phyloP scores from a whole-genome alignment of 2,329 filamentous ascomycete genomes.

The Nemania bipapillata region DNA sequence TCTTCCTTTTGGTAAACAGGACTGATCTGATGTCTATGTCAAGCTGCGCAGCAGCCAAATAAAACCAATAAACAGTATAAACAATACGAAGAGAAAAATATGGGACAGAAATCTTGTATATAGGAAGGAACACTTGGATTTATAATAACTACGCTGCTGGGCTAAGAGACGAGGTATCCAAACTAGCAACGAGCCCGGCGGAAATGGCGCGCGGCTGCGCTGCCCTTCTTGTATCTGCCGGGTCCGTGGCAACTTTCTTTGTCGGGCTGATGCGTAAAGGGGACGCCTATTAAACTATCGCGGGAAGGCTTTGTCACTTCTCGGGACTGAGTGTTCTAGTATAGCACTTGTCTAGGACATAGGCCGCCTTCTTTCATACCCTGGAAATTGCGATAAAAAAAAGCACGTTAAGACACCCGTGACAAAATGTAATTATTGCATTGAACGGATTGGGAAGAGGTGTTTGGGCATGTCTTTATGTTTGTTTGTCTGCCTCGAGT shows the following conservation, averaged over 20 bases:
- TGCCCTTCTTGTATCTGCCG: conserved; percentile 49
- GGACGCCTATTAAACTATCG: conserved; percentile 37
- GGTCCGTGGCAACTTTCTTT: conserved; percentile 44
- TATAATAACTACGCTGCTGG: conserved; percentile 47
- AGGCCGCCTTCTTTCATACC: conserved; percentile 43
- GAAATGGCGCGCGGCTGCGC: conserved; percentile 39
- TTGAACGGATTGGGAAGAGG: conserved; percentile 35
- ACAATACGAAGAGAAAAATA: neutral
- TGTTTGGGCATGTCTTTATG: conserved; percentile 17
- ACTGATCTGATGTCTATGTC: conserved; percentile 45
- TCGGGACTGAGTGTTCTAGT: conserved; percentile 29
- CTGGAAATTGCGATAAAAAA: conserved; percentile 29
- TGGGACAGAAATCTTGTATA: conserved; percentile 26
- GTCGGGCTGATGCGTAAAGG: conserved; percentile 39
- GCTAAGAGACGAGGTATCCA: conserved; percentile 34
- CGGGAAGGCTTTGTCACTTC: conserved; percentile 36
- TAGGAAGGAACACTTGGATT: conserved; percentile 47
- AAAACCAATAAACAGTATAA: conserved; percentile 14
- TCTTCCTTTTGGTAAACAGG: conserved; percentile 28
- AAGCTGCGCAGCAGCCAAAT: conserved; percentile 49
- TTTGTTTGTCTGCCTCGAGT: conserved; percentile 7
- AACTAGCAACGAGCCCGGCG: conserved; percentile 33
- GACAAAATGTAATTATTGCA: conserved; percentile 7
- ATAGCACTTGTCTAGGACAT: conserved; percentile 43
- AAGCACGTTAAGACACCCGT: conserved; percentile 30